Conservation (phyloP, 805 yeast genomes). For the Ogataea pignaliae region DNA sequence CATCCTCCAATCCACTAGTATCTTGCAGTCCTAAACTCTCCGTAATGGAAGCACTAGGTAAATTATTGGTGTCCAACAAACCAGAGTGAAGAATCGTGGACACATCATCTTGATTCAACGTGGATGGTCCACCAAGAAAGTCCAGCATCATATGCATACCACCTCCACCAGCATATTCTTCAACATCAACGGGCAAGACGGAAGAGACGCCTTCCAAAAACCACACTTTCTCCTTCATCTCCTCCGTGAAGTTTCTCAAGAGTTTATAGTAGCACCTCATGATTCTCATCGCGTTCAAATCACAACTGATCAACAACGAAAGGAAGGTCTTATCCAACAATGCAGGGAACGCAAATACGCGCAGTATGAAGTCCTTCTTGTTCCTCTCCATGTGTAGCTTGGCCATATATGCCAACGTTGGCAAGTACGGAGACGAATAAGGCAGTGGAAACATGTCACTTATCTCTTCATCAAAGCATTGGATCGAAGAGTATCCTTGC, state of each 20-base stretch:
- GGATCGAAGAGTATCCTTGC: constrained; percentile 48
- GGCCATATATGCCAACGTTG: constrained; percentile 83
- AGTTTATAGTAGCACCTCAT: constrained; percentile 85
- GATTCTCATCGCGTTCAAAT: constrained; percentile 81
- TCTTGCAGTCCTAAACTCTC: constrained; percentile 48
- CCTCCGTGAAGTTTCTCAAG: constrained; percentile 74
- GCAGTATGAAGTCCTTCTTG: constrained; percentile 77
- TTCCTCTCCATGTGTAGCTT: constrained; percentile 76
- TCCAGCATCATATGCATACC: constrained; percentile 92
- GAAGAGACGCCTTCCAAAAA: constrained; percentile 87
- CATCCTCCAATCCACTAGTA: constrained; percentile 47
- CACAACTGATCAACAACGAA: constrained; percentile 77
- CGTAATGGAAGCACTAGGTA: constrained; percentile 46
- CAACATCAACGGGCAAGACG: constrained; percentile 88
- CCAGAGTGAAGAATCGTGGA: constrained; percentile 37
- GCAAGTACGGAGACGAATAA: constrained; percentile 75
- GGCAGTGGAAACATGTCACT: constrained; percentile 84
- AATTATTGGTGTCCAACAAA: constrained; percentile 48
- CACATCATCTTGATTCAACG: constrained; percentile 37
- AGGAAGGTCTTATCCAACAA: constrained; percentile 76
- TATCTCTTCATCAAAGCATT: constrained; percentile 82
- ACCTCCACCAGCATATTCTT: constrained; percentile 85
- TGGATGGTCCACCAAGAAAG: constrained; percentile 65
- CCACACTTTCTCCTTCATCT: constrained; percentile 89
- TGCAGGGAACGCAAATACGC: constrained; percentile 93